Percentiles rank a stretch among this genome's conserved stretches.
phyloP scores from a whole-genome alignment of 192 early-diverging fungal genomes.

The Radiomyces spectabilis region DNA sequence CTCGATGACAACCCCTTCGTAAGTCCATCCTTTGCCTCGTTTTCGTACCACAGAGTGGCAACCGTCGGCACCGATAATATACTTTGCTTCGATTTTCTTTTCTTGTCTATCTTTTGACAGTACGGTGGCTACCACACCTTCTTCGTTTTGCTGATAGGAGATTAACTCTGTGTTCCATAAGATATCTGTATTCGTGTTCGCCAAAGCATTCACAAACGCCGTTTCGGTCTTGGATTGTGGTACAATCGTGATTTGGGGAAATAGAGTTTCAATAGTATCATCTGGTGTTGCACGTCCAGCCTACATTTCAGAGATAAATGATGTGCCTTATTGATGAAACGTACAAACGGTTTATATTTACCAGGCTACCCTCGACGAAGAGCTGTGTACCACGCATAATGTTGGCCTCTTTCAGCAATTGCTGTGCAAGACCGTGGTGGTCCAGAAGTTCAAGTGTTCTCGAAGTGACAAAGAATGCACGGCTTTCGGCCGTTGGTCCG shows the following conservation, averaged over 20 bases:
- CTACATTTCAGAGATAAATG: not conserved
- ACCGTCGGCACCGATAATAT: conserved; percentile 28
- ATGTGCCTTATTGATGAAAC: not conserved
- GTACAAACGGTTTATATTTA: not conserved
- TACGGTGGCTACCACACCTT: not conserved
- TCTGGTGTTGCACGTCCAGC: no score
- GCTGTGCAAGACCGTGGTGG: not conserved
- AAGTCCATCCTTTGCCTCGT: conserved; percentile 7
- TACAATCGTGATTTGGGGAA: conserved; percentile 12
- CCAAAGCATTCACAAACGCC: not conserved
- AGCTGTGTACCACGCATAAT: not conserved
- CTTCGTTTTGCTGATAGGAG: conserved; percentile 7
- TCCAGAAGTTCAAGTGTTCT: conserved; percentile 5
- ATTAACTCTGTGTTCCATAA: conserved; percentile 7
- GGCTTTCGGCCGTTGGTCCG: conserved; percentile 6
- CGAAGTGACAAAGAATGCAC: conserved; percentile 4
- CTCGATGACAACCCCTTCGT: conserved; percentile 6
- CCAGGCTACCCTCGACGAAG: not conserved
- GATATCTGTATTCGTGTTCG: conserved; percentile 9
- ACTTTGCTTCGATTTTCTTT: not conserved
- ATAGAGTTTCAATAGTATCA: conserved; percentile 11
- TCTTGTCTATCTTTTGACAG: not conserved
- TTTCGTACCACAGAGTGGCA: conserved; percentile 23
- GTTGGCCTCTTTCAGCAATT: not conserved
- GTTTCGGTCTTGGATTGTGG: conserved; percentile 10